A percentile compares a stretch with the other conserved stretches of the same genome.
These are phyloP conservation scores for Mycena vitilis DNA, from an alignment of 768 basidiomycete species.

Conservation along the genomic window DNA sequence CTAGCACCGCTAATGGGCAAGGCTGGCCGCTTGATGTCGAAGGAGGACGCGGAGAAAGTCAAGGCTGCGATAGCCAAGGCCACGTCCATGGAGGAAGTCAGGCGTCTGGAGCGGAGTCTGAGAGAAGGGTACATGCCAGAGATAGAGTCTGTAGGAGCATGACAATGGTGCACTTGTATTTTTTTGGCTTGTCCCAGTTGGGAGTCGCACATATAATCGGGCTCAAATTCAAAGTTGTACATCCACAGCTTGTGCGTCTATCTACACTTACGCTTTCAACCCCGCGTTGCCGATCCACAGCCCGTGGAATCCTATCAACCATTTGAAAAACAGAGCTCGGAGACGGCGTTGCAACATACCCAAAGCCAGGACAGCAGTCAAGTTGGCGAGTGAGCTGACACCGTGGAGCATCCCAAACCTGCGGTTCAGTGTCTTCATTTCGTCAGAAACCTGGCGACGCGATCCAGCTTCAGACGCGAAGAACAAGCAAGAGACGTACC, in stretches of 20 bases:
- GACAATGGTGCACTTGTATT: conserved; percentile 50
- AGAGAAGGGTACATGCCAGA: conserved; percentile 87
- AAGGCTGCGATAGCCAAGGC: conserved; percentile 90
- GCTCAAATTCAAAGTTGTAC: conserved; percentile 23
- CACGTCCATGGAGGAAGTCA: conserved; percentile 91
- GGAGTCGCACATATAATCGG: conserved; percentile 21
- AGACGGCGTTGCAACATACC: conserved; percentile 28
- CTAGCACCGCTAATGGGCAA: conserved; percentile 65
- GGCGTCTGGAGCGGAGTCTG: conserved; percentile 82
- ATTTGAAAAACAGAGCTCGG: neutral
- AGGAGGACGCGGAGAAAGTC: conserved; percentile 90
- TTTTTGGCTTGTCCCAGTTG: conserved; percentile 35
- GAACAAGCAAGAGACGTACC: conserved; percentile 50
- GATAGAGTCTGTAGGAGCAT: conserved; percentile 83
- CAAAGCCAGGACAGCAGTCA: conserved; percentile 68
- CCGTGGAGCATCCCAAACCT: conserved; percentile 78
- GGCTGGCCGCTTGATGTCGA: conserved; percentile 90
- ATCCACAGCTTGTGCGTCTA: conserved; percentile 8
- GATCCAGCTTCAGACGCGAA: neutral
- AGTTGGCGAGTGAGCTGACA: conserved; percentile 74
- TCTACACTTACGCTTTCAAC: conserved; percentile 48
- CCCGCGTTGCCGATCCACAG: conserved; percentile 75
- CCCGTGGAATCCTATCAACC: conserved; percentile 63
- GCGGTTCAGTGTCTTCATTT: conserved; percentile 77
- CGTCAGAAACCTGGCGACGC: conserved; percentile 63